Evolutionary conservation across 768 basidiomycete genomes (phyloP), one percentile per base, ranked within the genome.

Genomic region (Boletus reticulatus): DNA sequence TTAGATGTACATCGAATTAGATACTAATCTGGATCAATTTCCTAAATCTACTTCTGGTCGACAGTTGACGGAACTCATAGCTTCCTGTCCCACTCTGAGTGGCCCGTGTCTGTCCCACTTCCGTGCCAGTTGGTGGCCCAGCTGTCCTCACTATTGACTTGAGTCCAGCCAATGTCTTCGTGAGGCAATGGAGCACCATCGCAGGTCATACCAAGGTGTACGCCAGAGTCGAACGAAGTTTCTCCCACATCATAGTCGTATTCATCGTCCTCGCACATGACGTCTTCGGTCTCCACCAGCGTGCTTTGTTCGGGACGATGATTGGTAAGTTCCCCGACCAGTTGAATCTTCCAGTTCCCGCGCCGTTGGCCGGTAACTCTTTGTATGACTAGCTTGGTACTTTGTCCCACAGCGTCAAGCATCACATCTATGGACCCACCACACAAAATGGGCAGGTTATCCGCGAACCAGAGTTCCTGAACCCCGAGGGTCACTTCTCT

Each of bases 401-500:
- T 60, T 50, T 53, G 55, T 52, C 69, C 69, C 4, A 56, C 58
- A 58, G 46, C 60, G 24, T 64, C 46, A 43, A 72, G 55, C 62
- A 75, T 56, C 22, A 63, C 49, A 16, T 71, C 65, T 11, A 72
- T 55, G 14, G 67, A 67, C 17, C 75, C 74, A 31, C 75, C 75
- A 42, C 74, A 75, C 19, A 70, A 50, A 41, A 66, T 24, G 5
- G 67, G 57, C n/a, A 75, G 48, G 32, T 69, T 53, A 4, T 68
- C 80, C 73, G 64, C 80, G 75, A 53, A 85, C 79, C 78, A 80
- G 39, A 78, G 62, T 44, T 77, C 76, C 27, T 70, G 68, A 11
- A 76, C 60, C 5, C 79, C 67, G 57, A 84, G 75, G 55, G 78
- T 73, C 2, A 67, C 67, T 55, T 84, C 79, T 7, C 81, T 71